These are phyloP conservation scores for Omphalotus guepiniiformis DNA, from an alignment of 768 basidiomycete species.

Conservation along the genomic window DNA sequence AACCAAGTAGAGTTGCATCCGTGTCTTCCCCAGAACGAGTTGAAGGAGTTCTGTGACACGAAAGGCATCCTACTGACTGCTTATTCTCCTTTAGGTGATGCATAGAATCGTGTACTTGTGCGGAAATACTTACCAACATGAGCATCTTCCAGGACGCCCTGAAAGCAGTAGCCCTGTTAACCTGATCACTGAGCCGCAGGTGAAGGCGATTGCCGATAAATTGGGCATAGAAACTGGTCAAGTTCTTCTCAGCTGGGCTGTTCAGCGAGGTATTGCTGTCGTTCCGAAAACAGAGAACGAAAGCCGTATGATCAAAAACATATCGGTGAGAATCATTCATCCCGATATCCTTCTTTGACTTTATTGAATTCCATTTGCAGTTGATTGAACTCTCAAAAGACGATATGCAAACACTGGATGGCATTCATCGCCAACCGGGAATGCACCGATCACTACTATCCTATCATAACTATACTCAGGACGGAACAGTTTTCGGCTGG, in stretches of 20 bases:
- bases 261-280: conserved; percentile 54
- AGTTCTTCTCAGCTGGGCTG: conserved; percentile 60
- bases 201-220: conserved; percentile 30
- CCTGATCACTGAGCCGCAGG: conserved; percentile 28
- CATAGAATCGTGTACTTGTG: not conserved
- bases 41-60: conserved; percentile 43
- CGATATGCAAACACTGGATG: conserved; percentile 37
- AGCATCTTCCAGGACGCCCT: no score
- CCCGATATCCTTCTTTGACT: not conserved
- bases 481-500: conserved; percentile 40
- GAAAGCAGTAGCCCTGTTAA: conserved; percentile 21
- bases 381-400: conserved; percentile 29
- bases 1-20: conserved; percentile 62
- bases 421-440: conserved; percentile 34
- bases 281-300: conserved; percentile 57
- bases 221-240: conserved; percentile 38
- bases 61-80: conserved; percentile 49
- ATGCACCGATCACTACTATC: conserved; percentile 35
- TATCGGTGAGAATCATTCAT: conserved; percentile 29
- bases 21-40: conserved; percentile 46
- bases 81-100: conserved; percentile 43
- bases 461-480: conserved; percentile 12
- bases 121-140: not conserved
- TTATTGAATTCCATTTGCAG: conserved; percentile 17
- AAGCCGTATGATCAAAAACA: conserved; percentile 46